These are phyloP conservation scores for Cordyceps pruinosa DNA, from an alignment of 2,329 filamentous ascomycete genomes.

Conservation along the genomic window DNA sequence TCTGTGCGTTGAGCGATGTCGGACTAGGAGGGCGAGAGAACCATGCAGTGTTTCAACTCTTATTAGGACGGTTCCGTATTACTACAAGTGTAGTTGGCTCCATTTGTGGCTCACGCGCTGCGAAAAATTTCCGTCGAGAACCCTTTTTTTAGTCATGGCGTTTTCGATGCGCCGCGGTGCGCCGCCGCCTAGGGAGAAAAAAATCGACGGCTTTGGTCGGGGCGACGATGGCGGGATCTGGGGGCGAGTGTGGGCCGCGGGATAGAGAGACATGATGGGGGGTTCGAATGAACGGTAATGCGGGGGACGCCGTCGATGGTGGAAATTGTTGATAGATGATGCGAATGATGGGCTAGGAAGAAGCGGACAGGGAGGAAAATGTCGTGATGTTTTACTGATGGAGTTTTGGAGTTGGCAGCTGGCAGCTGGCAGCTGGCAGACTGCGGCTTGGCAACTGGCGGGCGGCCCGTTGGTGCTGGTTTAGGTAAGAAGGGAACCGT, in stretches of 20 bases:
- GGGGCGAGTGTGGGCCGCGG: constrained; percentile 1
- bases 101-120: constrained; percentile 3
- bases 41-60: constrained; percentile 1
- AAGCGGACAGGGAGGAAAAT: not conserved
- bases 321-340: not conserved
- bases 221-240: not conserved
- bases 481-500: no score
- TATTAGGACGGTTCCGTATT: not conserved
- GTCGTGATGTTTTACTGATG: not conserved
- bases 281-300: not conserved
- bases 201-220: not conserved
- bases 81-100: not conserved
- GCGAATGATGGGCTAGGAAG: no score
- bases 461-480: no score
- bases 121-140: not conserved
- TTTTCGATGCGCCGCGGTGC: not conserved
- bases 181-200: not conserved
- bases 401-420: not conserved
- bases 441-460: no score
- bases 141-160: constrained; percentile 6
- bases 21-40: constrained; percentile 1
- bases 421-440: not conserved
- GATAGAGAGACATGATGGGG: not conserved
- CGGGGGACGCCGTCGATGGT: not conserved
- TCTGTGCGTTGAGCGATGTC: constrained; percentile 10